Percentiles rank a stretch among this genome's conserved stretches.
These are phyloP conservation scores for Primulina tabacum DNA, from an alignment of 257 asterid genomes.

Conservation along the genomic window DNA sequence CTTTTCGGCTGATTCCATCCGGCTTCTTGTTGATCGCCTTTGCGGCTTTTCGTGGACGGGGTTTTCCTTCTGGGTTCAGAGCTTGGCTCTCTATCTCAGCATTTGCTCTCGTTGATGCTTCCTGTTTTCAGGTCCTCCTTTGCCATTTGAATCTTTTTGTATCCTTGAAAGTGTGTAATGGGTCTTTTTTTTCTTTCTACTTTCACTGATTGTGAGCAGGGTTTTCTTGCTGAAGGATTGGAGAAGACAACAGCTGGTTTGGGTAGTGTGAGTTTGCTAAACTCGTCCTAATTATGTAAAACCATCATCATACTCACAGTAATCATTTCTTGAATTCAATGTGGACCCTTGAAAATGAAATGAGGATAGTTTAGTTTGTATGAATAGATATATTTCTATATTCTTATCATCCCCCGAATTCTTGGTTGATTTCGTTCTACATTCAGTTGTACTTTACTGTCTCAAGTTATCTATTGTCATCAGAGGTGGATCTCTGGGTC, in stretches of 20 bases:
- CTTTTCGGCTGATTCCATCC: conserved; percentile 89
- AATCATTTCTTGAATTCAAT: conserved; percentile 2
- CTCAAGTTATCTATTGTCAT: neutral
- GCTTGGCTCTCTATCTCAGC: conserved; percentile 82
- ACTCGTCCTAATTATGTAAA: neutral
- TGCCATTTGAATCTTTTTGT: conserved; percentile 10
- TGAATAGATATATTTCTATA: neutral
- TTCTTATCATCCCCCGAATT: neutral
- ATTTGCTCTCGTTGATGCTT: conserved; percentile 80
- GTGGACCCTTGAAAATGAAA: conserved; percentile 5
- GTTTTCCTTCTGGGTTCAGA: conserved; percentile 65
- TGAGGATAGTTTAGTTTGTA: conserved; percentile 5
- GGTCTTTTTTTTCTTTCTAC: conserved; percentile 4
- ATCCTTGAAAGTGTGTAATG: conserved; percentile 10
- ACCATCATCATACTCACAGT: neutral
- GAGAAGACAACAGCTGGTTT: conserved; percentile 95
- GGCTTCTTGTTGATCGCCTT: conserved; percentile 73
- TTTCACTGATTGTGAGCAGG: conserved; percentile 53
- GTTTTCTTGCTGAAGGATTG: conserved; percentile 95
- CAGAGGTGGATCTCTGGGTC: neutral
- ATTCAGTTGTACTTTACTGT: conserved; percentile 4
- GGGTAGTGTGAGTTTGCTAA: conserved; percentile 79
- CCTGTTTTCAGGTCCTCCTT: conserved; percentile 80
- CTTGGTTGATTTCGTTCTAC: neutral
- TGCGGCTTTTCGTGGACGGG: conserved; percentile 68